These are phyloP conservation scores for Friedmanniomyces endolithicus DNA, from an alignment of 495 filamentous ascomycete species.

Conservation along the genomic window DNA sequence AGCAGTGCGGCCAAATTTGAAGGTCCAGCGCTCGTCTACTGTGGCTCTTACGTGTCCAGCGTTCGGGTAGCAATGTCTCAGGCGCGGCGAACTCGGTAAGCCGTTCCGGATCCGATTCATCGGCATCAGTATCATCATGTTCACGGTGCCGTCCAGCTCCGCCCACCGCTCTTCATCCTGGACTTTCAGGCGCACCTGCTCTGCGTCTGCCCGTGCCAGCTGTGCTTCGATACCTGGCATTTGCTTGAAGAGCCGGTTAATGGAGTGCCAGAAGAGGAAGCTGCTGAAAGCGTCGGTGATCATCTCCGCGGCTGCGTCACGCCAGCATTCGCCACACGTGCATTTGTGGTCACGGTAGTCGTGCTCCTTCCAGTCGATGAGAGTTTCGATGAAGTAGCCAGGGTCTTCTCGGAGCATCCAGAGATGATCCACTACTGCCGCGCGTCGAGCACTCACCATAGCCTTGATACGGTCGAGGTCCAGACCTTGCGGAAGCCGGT, in stretches of 20 bases:
- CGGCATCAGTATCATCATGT: neutral
- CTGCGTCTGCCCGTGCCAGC: neutral
- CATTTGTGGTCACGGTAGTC: constrained; percentile 21
- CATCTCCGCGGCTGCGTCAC: neutral
- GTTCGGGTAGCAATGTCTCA: neutral
- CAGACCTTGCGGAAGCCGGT: constrained; percentile 32
- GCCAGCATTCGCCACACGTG: constrained; percentile 23
- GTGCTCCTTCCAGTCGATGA: constrained; percentile 35
- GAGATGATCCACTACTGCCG: constrained; percentile 38
- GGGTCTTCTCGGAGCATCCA: constrained; percentile 46
- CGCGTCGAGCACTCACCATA: constrained; percentile 30
- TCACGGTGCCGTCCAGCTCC: constrained; percentile 4
- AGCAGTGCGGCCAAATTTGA: neutral
- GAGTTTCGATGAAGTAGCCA: constrained; percentile 34
- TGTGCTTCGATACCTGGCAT: constrained; percentile 1
- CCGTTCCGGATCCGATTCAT: neutral
- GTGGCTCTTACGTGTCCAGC: neutral
- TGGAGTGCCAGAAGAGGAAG: constrained; percentile 5
- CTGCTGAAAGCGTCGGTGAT: neutral
- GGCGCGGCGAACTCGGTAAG: neutral
- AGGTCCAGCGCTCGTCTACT: neutral
- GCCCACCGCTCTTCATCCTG: neutral
- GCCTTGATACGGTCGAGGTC: constrained; percentile 33
- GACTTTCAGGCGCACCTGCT: neutral
- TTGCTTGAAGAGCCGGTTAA: neutral